phyloP scores from a whole-genome alignment of 495 filamentous ascomycete species.

The Trichocladium uniseriatum region DNA sequence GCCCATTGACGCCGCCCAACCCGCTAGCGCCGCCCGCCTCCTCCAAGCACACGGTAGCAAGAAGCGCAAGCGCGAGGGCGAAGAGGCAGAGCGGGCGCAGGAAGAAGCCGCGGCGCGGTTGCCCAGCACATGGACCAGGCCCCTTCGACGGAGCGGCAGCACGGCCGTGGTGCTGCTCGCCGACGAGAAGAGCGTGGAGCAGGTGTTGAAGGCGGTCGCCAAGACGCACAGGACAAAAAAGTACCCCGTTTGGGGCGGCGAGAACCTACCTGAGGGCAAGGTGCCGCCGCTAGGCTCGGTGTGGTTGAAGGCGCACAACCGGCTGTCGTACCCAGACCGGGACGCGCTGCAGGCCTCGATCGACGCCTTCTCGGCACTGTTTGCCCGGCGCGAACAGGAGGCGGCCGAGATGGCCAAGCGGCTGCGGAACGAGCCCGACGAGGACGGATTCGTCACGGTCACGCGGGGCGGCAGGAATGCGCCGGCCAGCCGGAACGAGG shows the following conservation, averaged over 20 bases:
- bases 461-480: constrained; percentile 66
- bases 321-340: constrained; percentile 59
- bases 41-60: constrained; percentile 41
- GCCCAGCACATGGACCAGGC: constrained; percentile 67
- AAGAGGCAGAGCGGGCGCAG: constrained; percentile 41
- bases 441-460: constrained; percentile 92
- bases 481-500: constrained; percentile 64
- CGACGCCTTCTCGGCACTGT: constrained; percentile 73
- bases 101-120: constrained; percentile 45
- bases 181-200: constrained; percentile 63
- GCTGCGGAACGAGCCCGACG: constrained; percentile 69
- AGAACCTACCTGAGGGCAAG: constrained; percentile 31
- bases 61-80: constrained; percentile 58
- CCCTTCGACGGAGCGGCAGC: constrained; percentile 59
- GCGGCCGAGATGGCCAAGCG: constrained; percentile 52
- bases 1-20: constrained; percentile 20
- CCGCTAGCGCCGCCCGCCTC: constrained; percentile 32
- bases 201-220: constrained; percentile 61
- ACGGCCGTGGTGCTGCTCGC: constrained; percentile 75
- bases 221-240: constrained; percentile 50
- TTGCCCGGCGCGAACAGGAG: constrained; percentile 55
- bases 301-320: constrained; percentile 57
- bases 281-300: constrained; percentile 49
- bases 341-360: constrained; percentile 55
- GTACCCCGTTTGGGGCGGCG: constrained; percentile 56